Evolutionary conservation across 805 yeast species (phyloP).

Genomic region (Starmerella sirachaensis): DNA sequence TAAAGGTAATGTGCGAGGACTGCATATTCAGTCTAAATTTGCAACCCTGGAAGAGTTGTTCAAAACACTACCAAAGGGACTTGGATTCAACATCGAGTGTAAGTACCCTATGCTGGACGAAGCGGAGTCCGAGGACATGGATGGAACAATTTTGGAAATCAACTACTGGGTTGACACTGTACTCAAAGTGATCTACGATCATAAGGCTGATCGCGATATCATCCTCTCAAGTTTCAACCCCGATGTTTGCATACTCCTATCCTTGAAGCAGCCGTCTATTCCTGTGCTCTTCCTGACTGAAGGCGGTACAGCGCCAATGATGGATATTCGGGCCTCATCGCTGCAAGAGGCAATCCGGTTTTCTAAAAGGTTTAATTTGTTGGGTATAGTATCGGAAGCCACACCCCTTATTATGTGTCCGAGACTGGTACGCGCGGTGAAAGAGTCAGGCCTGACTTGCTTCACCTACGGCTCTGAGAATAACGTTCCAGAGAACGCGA

Average conservation of each 20-base stretch:
- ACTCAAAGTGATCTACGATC: constrained; percentile 63
- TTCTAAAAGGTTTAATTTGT: constrained; percentile 77
- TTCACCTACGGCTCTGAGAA: constrained; percentile 81
- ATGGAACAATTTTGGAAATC: constrained; percentile 68
- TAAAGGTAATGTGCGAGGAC: constrained; percentile 87
- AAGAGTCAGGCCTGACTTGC: constrained; percentile 81
- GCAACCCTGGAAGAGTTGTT: constrained; percentile 80
- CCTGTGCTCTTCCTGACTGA: constrained; percentile 87
- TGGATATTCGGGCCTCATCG: constrained; percentile 77
- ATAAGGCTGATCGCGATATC: constrained; percentile 68
- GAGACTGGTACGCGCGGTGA: constrained; percentile 78
- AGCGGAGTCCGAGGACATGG: constrained; percentile 79
- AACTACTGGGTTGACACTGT: constrained; percentile 85
- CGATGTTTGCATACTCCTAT: constrained; percentile 72
- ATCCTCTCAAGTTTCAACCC: constrained; percentile 92
- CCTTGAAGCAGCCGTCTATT: constrained; percentile 84
- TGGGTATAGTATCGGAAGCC: constrained; percentile 87
- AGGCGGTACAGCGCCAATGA: constrained; percentile 74
- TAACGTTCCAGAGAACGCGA: constrained; percentile 73
- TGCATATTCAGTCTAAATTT: constrained; percentile 80
- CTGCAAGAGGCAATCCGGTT: constrained; percentile 85
- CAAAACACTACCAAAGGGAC: constrained; percentile 62
- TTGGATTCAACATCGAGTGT: constrained; percentile 90
- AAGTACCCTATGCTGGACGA: constrained; percentile 94
- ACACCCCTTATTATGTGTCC: constrained; percentile 81